Conservation (phyloP, 2,329 filamentous ascomycete species). For the Xylaria multiplex region DNA sequence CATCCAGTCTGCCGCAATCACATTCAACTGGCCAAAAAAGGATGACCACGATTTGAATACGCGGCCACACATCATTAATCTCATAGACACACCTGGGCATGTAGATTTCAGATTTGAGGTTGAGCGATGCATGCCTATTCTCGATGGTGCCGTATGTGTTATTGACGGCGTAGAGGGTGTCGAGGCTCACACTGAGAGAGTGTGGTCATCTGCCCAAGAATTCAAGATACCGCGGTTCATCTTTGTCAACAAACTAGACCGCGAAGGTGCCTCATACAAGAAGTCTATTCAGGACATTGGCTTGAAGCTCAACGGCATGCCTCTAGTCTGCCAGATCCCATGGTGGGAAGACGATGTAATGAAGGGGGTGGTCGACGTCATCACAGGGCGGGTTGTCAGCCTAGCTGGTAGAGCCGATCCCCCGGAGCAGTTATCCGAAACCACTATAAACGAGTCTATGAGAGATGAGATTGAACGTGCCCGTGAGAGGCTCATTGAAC, state of each 20-base stretch:
- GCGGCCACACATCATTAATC: constrained; percentile 71
- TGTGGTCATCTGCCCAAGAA: constrained; percentile 89
- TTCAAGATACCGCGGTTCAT: constrained; percentile 86
- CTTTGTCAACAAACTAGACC: constrained; percentile 86
- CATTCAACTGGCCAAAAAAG: constrained; percentile 83
- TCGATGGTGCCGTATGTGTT: constrained; percentile 92
- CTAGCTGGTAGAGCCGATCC: constrained; percentile 66
- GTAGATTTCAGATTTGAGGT: constrained; percentile 99
- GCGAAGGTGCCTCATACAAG: constrained; percentile 83
- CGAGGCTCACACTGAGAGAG: constrained; percentile 95
- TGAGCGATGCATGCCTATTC: constrained; percentile 84
- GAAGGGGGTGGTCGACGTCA: constrained; percentile 83
- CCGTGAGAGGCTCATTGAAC: constrained; percentile 80
- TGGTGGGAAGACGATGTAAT: constrained; percentile 89
- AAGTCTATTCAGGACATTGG: constrained; percentile 88
- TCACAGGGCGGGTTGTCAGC: constrained; percentile 77
- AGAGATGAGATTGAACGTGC: constrained; percentile 78
- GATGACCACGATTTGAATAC: constrained; percentile 48
- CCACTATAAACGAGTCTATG: constrained; percentile 61
- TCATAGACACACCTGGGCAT: constrained; percentile 96
- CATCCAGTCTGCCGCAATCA: constrained; percentile 96
- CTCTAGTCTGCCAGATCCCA: constrained; percentile 91
- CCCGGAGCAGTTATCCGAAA: constrained; percentile 57
- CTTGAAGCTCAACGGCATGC: constrained; percentile 81
- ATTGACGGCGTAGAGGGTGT: constrained; percentile 93